Base-by-base conservation (phyloP, 352 stramenopile genomes). In the Phytopythium oedochilum region DNA sequence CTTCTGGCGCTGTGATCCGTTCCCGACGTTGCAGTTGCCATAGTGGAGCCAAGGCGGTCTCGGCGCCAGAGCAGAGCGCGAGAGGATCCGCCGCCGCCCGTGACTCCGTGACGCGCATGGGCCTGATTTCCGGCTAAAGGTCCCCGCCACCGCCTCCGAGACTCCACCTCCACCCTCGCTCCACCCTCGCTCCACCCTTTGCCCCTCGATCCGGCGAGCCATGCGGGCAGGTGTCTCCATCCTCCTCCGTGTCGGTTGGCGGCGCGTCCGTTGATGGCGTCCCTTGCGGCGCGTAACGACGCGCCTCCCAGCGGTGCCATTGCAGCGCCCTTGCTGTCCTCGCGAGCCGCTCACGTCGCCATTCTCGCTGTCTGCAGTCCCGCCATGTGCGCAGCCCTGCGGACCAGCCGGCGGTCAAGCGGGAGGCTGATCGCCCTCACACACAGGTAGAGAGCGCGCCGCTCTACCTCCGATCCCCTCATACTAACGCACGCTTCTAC, bases 171-270 rank as follows among this genome's bases (percentile, higher is more conserved):
- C 26, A 44, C 18, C 38, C 3, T 11, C 17, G 17, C 35, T 39
- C 35, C 22, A 42, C 35, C 35, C 6, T 11, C 17, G 17, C 35
- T 39, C 35, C 22, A 42, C 15, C n/a, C n/a, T n/a, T n/a, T 18
- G 7, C 34, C 11, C 34, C 34, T n/a, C 11, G 1, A n/a, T n/a
- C 12, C 17, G 22, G 35, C 22, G 22, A 11, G n/a, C 44, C 45
- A 52, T 52, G 45, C 45, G 29, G 45, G 29, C 32, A 39, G n/a
- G 45, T 52, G 40, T 18, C 40, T 46, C 20, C 40, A n/a, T 46
- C 40, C 40, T 15, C 45, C 29, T 32, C 29, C 29, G 45, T 40
- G 45, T 38, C 45, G 28, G 45, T 52, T 52, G 45, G 32, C 26
- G 9, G 40, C 20, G 12, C 40, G 22, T 46, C 22, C 22, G 40